Evolutionary conservation across 164 flowering plant species (phyloP).

Genomic region (Magnolia kwangsiensis): DNA sequence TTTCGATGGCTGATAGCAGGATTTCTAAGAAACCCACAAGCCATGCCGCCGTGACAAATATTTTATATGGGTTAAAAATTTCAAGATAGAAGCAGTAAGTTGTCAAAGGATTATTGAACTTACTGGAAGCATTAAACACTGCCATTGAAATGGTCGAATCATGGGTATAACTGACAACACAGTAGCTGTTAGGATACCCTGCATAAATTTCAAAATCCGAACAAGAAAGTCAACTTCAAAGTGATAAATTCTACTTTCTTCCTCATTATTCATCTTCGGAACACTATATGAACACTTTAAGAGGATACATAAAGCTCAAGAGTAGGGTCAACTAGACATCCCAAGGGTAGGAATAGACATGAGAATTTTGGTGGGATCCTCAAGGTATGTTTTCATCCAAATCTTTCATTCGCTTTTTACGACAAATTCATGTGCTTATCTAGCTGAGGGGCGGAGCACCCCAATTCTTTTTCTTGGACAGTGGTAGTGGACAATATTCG

Average conservation of each 20-base stretch:
- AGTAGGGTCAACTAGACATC: no score
- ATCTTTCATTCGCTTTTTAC: no score
- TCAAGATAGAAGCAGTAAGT: conserved; percentile 2
- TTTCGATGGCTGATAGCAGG: not conserved
- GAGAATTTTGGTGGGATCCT: no score
- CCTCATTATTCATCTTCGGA: not conserved
- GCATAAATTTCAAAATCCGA: conserved; percentile 24
- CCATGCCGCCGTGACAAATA: no score
- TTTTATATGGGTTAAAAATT: not conserved
- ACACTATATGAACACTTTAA: not conserved
- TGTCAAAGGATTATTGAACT: conserved; percentile 22
- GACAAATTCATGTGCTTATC: no score
- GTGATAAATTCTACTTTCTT: not conserved
- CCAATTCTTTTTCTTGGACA: no score
- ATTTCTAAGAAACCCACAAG: not conserved
- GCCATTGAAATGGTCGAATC: conserved; percentile 97
- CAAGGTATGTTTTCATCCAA: no score
- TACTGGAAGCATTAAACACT: conserved; percentile 88
- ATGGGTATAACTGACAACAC: conserved; percentile 80
- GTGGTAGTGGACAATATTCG: no score
- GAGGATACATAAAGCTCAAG: not conserved
- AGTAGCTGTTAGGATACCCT: conserved; percentile 85
- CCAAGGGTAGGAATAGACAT: no score
- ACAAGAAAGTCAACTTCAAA: not conserved
- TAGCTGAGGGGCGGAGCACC: no score